Evolutionary conservation across 805 yeast genomes (phyloP).

Genomic region (Ogataea thermomethanolica): DNA sequence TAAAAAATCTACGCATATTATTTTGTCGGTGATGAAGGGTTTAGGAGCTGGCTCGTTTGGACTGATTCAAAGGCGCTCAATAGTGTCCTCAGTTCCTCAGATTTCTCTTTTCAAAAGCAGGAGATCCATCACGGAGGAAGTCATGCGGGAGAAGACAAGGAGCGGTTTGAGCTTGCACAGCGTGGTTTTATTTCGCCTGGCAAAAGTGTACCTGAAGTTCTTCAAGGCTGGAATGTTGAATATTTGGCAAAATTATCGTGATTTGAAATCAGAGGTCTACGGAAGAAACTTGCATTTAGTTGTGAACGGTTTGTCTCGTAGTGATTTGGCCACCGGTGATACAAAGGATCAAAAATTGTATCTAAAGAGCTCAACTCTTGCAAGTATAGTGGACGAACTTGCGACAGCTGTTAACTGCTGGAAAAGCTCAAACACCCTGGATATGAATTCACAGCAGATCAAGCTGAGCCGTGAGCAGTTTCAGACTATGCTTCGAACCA

Average conservation of each 20-base stretch:
- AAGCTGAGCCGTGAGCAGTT: constrained; percentile 40
- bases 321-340: constrained; percentile 26
- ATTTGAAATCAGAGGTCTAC: constrained; percentile 27
- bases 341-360: constrained; percentile 21
- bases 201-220: constrained; percentile 37
- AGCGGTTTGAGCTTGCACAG: constrained; percentile 4
- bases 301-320: constrained; percentile 26
- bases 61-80: not conserved
- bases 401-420: constrained; percentile 24
- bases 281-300: constrained; percentile 27
- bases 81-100: constrained; percentile 14
- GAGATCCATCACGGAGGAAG: not conserved
- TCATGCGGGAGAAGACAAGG: constrained; percentile 3
- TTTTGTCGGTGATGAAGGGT: not conserved
- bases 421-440: constrained; percentile 19
- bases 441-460: constrained; percentile 16
- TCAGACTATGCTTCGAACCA: constrained; percentile 49
- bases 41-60: not conserved
- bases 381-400: constrained; percentile 24
- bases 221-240: constrained; percentile 57
- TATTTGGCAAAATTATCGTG: constrained; percentile 46
- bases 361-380: constrained; percentile 12
- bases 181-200: constrained; percentile 17
- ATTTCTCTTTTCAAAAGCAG: constrained; percentile 17
- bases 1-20: not conserved